Evolutionary conservation across 2,329 filamentous ascomycete genomes (phyloP).

Genomic region (Coleophoma cylindrospora): DNA sequence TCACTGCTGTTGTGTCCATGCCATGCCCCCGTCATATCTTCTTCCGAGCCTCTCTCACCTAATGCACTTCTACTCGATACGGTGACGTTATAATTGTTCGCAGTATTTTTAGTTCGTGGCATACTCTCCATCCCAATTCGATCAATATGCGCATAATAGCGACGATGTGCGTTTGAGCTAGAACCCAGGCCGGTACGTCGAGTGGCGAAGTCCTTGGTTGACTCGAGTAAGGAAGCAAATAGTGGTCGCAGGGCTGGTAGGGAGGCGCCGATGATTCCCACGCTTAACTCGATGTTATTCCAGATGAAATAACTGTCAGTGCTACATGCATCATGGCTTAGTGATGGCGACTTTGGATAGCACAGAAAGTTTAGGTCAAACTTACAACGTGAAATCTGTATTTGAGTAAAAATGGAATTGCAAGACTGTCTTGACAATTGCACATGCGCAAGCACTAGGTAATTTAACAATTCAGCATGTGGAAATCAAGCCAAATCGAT

Average conservation of each 20-base stretch:
- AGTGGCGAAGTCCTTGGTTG: conserved; percentile 3
- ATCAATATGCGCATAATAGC: conserved; percentile 18
- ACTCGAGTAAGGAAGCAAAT: conserved; percentile 29
- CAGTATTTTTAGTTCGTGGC: neutral
- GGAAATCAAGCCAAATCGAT: neutral
- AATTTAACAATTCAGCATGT: neutral
- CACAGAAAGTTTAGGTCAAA: neutral
- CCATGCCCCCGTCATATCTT: too few relatives aligned
- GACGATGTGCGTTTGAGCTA: conserved; percentile 2
- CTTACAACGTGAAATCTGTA: neutral
- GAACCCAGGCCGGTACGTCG: neutral
- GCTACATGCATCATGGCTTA: neutral
- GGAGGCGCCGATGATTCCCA: conserved; percentile 37
- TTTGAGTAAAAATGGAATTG: conserved; percentile 26
- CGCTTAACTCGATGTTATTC: conserved; percentile 37
- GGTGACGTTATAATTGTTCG: neutral
- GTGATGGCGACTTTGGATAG: neutral
- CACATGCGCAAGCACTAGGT: conserved; percentile 35
- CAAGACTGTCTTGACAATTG: conserved; percentile 34
- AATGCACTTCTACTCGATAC: neutral
- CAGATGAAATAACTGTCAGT: conserved; percentile 34
- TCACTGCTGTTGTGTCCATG: too few relatives aligned
- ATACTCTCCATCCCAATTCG: conserved; percentile 12
- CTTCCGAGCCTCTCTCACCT: neutral
- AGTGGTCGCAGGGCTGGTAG: conserved; percentile 36